Percentiles rank a stretch among this genome's conserved stretches.
phyloP scores from a whole-genome alignment of 2,329 filamentous ascomycete genomes.

The Neofusicoccum kwambonambiense region DNA sequence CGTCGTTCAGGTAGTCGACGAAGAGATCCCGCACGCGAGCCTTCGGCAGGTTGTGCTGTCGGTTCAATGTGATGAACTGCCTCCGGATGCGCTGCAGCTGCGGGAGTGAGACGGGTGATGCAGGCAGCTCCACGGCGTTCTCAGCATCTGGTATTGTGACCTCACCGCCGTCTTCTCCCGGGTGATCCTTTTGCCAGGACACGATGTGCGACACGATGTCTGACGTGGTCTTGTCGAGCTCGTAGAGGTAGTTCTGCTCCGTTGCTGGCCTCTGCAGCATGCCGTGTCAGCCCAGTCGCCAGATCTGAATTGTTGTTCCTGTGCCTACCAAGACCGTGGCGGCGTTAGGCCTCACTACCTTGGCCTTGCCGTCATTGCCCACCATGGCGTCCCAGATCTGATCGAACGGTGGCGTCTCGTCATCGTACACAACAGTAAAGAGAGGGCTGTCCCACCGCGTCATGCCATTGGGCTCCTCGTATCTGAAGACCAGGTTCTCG shows the following conservation, averaged over 20 bases:
- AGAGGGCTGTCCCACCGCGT: conserved; percentile 80
- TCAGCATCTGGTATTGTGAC: conserved; percentile 56
- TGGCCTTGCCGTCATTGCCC: conserved; percentile 60
- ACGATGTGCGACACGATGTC: conserved; percentile 70
- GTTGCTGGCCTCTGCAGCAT: conserved; percentile 55
- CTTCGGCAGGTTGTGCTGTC: conserved; percentile 57
- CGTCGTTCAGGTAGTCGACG: conserved; percentile 39
- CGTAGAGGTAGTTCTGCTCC: conserved; percentile 71
- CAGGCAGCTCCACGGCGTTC: conserved; percentile 63
- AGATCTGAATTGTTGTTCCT: neutral
- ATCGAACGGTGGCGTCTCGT: conserved; percentile 65
- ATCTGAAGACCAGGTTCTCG: conserved; percentile 77
- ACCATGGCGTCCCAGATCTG: conserved; percentile 72
- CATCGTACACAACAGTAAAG: conserved; percentile 76
- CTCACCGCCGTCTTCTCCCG: conserved; percentile 60
- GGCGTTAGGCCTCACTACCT: conserved; percentile 69
- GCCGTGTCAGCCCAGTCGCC: conserved; percentile 2
- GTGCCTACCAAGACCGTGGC: conserved; percentile 62
- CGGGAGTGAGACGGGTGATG: conserved; percentile 64
- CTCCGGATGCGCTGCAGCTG: conserved; percentile 75
- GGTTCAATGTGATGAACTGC: conserved; percentile 74
- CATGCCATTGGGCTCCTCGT: conserved; percentile 86
- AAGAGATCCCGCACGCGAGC: conserved; percentile 38
- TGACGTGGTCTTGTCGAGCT: conserved; percentile 76
- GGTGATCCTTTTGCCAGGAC: conserved; percentile 65